Percentiles rank a stretch among this genome's conserved stretches.
Conservation (phyloP, 176 grass and related monocot genomes). For the Aegilops sharonensis region DNA sequence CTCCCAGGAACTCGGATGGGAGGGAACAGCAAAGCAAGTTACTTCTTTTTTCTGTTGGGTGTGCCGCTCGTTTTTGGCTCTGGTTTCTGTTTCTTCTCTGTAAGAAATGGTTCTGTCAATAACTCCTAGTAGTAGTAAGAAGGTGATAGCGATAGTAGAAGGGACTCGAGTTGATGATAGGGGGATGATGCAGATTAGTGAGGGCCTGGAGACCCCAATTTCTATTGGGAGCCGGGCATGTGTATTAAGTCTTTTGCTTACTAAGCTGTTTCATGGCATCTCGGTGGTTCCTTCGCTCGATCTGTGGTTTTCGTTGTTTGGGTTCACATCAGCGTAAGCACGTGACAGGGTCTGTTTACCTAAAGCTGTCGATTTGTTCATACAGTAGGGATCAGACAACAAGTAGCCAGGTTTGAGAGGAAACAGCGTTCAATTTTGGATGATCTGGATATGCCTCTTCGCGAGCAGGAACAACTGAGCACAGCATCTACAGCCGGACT, state of each 20-base stretch:
- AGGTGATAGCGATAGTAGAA: conserved; percentile 24
- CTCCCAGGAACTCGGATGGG: not conserved
- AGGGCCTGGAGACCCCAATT: not conserved
- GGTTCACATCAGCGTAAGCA: too few relatives aligned
- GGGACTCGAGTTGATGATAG: not conserved
- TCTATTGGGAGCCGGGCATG: conserved; percentile 5
- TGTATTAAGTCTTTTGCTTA: not conserved
- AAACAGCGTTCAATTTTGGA: too few relatives aligned
- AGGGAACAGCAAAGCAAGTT: not conserved
- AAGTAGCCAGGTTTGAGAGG: too few relatives aligned
- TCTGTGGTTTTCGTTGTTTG: too few relatives aligned
- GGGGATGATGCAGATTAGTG: not conserved
- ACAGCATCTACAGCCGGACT: too few relatives aligned
- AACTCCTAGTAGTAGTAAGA: conserved; percentile 19
- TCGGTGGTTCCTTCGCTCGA: not conserved
- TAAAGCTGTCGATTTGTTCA: too few relatives aligned
- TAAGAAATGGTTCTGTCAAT: conserved; percentile 40
- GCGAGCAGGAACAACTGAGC: too few relatives aligned
- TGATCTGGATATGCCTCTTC: too few relatives aligned
- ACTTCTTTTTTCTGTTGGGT: conserved; percentile 25
- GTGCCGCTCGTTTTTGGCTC: conserved; percentile 34
- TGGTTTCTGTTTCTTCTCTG: conserved; percentile 14
- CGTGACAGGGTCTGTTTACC: too few relatives aligned
- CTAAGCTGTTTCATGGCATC: not conserved
- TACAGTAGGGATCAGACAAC: too few relatives aligned